Evolutionary conservation across 331 rosid genomes (phyloP).

Genomic region (Rosa hybrid): DNA sequence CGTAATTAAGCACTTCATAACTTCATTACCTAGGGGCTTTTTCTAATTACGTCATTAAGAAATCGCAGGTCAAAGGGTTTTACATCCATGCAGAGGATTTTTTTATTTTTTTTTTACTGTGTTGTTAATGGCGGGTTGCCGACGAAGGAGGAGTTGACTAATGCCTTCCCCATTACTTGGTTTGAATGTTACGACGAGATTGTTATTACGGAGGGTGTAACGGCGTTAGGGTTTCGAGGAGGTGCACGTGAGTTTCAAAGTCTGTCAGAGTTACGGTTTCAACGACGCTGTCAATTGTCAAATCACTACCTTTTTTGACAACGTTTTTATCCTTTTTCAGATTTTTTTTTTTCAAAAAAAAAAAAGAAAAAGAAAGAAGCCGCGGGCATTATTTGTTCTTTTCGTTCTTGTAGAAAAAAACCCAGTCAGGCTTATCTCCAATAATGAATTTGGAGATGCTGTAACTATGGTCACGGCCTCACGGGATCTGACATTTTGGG

Average conservation of each 20-base stretch:
- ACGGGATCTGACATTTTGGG: background rate
- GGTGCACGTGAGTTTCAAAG: conserved; percentile 20
- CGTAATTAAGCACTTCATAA: background rate
- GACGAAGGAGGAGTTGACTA: conserved; percentile 24
- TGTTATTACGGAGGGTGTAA: background rate
- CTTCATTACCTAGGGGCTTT: background rate
- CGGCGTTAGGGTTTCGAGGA: conserved; percentile 16
- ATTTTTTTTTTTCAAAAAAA: too few relatives aligned
- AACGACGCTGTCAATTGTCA: conserved; percentile 2
- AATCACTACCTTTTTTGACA: conserved; percentile 2
- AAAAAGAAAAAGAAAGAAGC: background rate
- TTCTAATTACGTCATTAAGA: background rate
- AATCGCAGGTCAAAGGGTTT: background rate
- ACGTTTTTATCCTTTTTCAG: background rate
- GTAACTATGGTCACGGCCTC: background rate
- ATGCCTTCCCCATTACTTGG: conserved; percentile 10
- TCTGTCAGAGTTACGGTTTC: background rate
- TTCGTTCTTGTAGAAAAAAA: background rate
- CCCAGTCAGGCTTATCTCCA: background rate
- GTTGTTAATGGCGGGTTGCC: background rate
- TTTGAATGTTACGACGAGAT: background rate
- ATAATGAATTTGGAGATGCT: background rate
- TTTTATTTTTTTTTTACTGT: background rate
- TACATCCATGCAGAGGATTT: background rate
- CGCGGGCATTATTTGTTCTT: background rate